These are phyloP conservation scores for Penicillium sp. DNA, from an alignment of 2,329 filamentous ascomycete species.

Conservation along the genomic window DNA sequence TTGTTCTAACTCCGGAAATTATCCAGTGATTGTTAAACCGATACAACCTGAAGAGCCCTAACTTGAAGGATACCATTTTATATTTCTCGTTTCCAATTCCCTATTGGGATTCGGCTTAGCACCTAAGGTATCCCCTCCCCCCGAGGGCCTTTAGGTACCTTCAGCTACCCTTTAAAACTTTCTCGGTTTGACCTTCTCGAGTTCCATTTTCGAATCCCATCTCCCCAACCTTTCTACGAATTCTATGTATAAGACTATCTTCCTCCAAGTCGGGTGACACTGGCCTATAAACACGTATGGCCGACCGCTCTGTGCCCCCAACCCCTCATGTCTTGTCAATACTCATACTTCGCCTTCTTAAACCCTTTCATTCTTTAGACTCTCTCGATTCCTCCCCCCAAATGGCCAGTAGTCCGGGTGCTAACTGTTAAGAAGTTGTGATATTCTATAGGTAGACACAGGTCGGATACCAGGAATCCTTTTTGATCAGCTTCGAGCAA, in stretches of 20 bases:
- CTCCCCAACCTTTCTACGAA: background rate
- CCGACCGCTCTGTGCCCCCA: slow-evolving; percentile 4
- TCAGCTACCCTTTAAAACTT: background rate
- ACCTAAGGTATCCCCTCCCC: background rate
- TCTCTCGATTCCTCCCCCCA: background rate
- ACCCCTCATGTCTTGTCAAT: background rate
- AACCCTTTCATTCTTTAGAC: background rate
- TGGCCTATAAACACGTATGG: slow-evolving; percentile 4
- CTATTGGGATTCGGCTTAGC: background rate
- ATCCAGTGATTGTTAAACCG: background rate
- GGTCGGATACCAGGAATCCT: background rate
- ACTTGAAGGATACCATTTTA: too few relatives aligned
- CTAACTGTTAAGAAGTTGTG: background rate
- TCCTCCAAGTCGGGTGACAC: background rate
- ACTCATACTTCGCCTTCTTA: background rate
- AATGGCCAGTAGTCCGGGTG: background rate
- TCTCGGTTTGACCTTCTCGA: background rate
- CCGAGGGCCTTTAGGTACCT: background rate
- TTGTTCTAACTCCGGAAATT: background rate
- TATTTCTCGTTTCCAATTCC: background rate
- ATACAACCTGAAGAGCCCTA: background rate
- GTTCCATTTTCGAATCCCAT: background rate
- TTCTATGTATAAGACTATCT: background rate
- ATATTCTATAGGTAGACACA: background rate
- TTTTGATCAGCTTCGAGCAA: background rate